These are phyloP conservation scores for Epichloe typhina DNA, from an alignment of 2,329 filamentous ascomycete genomes.

Conservation along the genomic window DNA sequence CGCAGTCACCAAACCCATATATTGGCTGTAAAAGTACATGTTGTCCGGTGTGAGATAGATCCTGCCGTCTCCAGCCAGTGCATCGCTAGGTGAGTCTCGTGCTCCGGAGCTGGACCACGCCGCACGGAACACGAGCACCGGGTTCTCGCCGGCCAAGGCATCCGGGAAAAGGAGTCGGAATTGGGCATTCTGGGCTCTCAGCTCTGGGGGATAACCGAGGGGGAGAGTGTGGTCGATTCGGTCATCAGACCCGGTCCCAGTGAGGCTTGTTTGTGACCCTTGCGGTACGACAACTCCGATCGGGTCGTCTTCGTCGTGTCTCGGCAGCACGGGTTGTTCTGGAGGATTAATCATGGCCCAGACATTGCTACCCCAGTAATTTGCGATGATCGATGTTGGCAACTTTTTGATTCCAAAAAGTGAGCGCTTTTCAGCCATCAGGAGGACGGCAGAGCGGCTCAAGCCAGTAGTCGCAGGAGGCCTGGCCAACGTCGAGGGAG, in stretches of 20 bases:
- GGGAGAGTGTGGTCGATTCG: slow-evolving; percentile 49
- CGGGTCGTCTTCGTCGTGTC: slow-evolving; percentile 25
- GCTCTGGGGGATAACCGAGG: slow-evolving; percentile 63
- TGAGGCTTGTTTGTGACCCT: slow-evolving; percentile 14
- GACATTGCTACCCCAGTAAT: slow-evolving; percentile 82
- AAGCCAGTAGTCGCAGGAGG: slow-evolving; percentile 75
- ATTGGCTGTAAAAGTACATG: slow-evolving; percentile 93
- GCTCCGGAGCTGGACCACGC: slow-evolving; percentile 55
- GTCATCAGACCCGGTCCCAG: slow-evolving; percentile 14
- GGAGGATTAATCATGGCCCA: slow-evolving; percentile 38
- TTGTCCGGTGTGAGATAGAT: slow-evolving; percentile 79
- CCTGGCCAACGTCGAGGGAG: slow-evolving; percentile 69
- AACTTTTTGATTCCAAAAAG: slow-evolving; percentile 56
- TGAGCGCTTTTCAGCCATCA: slow-evolving; percentile 63
- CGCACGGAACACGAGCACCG: slow-evolving; percentile 84
- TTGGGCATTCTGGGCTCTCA: slow-evolving; percentile 80
- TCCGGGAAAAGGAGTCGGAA: slow-evolving; percentile 85
- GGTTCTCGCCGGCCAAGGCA: slow-evolving; percentile 62
- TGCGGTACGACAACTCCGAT: slow-evolving; percentile 27
- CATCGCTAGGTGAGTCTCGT: slow-evolving; percentile 26
- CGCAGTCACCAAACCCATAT: slow-evolving; percentile 79
- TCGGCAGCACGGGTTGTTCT: slow-evolving; percentile 18
- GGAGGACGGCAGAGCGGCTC: slow-evolving; percentile 71
- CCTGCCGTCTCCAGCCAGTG: slow-evolving; percentile 51
- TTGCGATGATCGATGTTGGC: slow-evolving; percentile 78